A percentile compares a stretch with the other conserved stretches of the same genome.
Evolutionary conservation across 257 asterid species (phyloP).

Genomic region (Capsicum chinense): DNA sequence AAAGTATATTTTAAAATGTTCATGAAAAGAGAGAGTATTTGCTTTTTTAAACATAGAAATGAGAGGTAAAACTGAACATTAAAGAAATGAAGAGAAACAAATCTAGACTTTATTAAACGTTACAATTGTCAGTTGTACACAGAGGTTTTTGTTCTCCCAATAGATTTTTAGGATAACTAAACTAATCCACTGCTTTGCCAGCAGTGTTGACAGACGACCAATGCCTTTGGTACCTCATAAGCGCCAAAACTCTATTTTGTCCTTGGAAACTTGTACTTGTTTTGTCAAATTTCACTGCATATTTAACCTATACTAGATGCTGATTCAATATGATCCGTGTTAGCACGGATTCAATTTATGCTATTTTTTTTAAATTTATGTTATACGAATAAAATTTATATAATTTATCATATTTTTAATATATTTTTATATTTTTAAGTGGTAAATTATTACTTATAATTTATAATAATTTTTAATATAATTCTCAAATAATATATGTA

Average conservation of each 20-base stretch:
- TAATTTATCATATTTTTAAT: no score
- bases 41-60: not conserved
- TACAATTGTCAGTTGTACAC: not conserved
- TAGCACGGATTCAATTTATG: no score
- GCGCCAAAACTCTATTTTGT: not conserved
- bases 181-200: conserved; percentile 24
- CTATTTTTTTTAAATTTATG: no score
- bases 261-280: not conserved
- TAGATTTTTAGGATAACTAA: conserved; percentile 25
- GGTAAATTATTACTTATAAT: no score
- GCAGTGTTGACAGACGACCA: conserved; percentile 22
- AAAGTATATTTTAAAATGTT: no score
- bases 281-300: not conserved
- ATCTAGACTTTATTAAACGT: not conserved
- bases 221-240: not conserved
- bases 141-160: conserved; percentile 3
- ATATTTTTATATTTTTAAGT: no score
- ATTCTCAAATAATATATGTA: no score
- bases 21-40: no score
- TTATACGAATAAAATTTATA: no score
- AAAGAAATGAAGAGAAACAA: conserved; percentile 3
- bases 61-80: not conserved
- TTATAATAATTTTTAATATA: no score
- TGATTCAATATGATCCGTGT: no score
- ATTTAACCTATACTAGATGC: not conserved